Evolutionary conservation across 768 basidiomycete genomes (phyloP).

Genomic region (Termitomyces sp.): DNA sequence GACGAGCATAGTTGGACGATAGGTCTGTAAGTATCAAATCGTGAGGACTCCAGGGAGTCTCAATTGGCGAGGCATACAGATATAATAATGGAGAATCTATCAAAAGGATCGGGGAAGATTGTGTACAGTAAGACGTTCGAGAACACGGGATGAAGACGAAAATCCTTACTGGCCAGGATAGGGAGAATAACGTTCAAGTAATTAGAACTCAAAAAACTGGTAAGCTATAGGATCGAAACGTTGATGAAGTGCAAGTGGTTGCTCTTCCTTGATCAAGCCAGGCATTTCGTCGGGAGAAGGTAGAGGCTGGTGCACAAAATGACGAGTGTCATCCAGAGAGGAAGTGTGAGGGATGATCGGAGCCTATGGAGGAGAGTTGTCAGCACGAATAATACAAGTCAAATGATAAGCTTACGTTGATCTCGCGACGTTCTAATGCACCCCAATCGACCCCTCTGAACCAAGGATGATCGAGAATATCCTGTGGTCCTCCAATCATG

Average conservation of each 20-base stretch:
- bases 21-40: background rate
- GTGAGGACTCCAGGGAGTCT: background rate
- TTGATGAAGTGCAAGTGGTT: conserved; percentile 50
- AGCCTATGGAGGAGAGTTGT: conserved; percentile 42
- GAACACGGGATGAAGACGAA: conserved; percentile 14
- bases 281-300: conserved; percentile 76
- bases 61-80: background rate
- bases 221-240: conserved; percentile 63
- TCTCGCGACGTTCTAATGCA: conserved; percentile 79
- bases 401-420: conserved; percentile 50
- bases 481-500: conserved; percentile 86
- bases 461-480: conserved; percentile 90
- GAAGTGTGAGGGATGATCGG: conserved; percentile 82
- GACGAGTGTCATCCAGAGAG: conserved; percentile 77
- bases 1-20: conserved; percentile 1
- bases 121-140: background rate
- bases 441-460: conserved; percentile 95
- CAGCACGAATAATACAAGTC: background rate
- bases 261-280: conserved; percentile 64
- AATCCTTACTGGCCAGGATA: background rate
- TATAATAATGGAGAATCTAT: conserved; percentile 3
- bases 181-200: background rate
- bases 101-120: background rate
- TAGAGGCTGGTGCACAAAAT: conserved; percentile 78
- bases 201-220: conserved; percentile 74